Evolutionary conservation across 2,329 filamentous ascomycete genomes (phyloP), one percentile per base, ranked within the genome.

Genomic region (Epicoccum sorghinum): DNA sequence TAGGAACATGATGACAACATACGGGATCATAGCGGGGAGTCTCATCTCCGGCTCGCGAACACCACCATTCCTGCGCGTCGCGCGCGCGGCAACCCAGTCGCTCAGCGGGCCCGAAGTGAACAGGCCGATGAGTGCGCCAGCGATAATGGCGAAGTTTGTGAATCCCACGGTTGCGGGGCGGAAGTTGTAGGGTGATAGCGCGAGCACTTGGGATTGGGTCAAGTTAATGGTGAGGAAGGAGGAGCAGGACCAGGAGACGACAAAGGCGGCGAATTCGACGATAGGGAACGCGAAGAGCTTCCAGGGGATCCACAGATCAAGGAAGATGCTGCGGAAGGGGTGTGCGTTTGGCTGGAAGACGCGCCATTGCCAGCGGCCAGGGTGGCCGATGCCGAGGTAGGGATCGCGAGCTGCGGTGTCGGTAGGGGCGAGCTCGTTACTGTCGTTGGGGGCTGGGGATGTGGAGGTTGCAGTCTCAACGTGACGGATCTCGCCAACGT

Each of bases 241-340:
- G 37, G 78, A 82, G 49, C 83, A 83, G 7, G 78, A 79, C 83
- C 83, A 88, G 23, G 81, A 83, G 6, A 86, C 83, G 24, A 86
- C 80, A 60, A 88, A 87, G 13, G 83, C 79, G 1, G 85, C 78
- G 52, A 86, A 84, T 58, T 87, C 80, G 37, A 88, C 81, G 52
- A 88, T 87, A 0, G 86, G 86, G 68, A 84, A 88, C 0, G 78
- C 61, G 65, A 86, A 82, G 1, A 88, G 75, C 61, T 86, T 85
- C 80, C 83, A 86, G 0, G 86, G 86, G 7, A 84, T 78, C 79
- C 80, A 86, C 22, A 88, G 75, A 60, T 85, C 83, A 27, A 79
- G 68, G 2, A 82, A 37, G 25, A 87, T 75, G 22, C 75, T 78
- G 60, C 74, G 76, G 58, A 74, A 72, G 0, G 78, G 75, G 42